Percentiles rank a stretch among this genome's conserved stretches.
Conservation (phyloP, 2,329 filamentous ascomycete species). For the Penicillium fuscoglaucum region DNA sequence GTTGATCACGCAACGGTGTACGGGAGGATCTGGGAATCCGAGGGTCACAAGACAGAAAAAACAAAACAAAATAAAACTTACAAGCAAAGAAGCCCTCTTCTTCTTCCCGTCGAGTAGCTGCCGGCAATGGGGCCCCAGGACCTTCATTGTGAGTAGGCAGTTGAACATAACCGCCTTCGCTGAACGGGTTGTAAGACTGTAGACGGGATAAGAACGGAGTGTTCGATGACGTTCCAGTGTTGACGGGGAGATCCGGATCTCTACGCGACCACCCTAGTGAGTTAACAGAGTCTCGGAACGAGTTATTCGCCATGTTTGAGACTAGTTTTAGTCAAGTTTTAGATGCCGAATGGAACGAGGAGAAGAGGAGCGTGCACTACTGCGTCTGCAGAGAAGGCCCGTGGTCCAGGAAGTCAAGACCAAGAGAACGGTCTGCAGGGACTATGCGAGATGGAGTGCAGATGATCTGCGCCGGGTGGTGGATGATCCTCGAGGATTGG, state of each 20-base stretch:
- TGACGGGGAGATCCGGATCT: slow-evolving; percentile 72
- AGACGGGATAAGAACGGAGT: slow-evolving; percentile 77
- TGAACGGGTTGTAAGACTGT: slow-evolving; percentile 84
- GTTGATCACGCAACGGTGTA: slow-evolving; percentile 25
- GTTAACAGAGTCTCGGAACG: slow-evolving; percentile 92
- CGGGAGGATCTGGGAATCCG: slow-evolving; percentile 10
- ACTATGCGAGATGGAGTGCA: slow-evolving; percentile 50
- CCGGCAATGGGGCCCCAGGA: slow-evolving; percentile 81
- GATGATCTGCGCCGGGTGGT: slow-evolving; percentile 49
- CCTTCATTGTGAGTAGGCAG: slow-evolving; percentile 77
- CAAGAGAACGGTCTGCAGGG: slow-evolving; percentile 42
- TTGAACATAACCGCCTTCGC: slow-evolving; percentile 77
- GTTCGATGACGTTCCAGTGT: slow-evolving; percentile 59
- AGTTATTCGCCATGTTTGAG: slow-evolving; percentile 48
- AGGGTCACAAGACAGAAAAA: slow-evolving; percentile 23
- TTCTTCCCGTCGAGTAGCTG: slow-evolving; percentile 81
- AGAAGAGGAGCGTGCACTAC: slow-evolving; percentile 19
- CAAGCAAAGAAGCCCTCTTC: slow-evolving; percentile 93
- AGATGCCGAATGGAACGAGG: slow-evolving; percentile 16
- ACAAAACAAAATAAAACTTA: slow-evolving; percentile 59
- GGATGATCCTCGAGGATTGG: slow-evolving; percentile 22
- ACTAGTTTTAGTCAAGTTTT: slow-evolving; percentile 7
- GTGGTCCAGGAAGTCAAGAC: slow-evolving; percentile 21
- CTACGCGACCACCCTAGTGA: slow-evolving; percentile 92
- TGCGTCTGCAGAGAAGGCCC: slow-evolving; percentile 24